Conservation (phyloP, 1,139 yeast species). For the Torulaspora globosa region DNA sequence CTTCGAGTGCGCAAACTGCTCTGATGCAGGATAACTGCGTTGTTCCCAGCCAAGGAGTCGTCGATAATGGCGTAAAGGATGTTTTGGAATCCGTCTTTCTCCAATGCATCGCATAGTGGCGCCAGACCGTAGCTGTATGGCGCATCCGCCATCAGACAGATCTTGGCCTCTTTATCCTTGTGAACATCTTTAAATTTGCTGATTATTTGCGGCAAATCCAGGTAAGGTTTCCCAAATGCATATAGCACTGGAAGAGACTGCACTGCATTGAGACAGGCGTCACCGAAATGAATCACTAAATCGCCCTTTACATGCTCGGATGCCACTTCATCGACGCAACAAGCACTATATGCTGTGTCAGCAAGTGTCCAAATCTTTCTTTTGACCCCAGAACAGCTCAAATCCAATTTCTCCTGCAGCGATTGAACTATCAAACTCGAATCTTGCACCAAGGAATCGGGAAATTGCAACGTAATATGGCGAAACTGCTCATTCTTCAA, state of each 20-base stretch:
- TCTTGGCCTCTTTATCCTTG: constrained; percentile 39
- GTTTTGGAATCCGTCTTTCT: constrained; percentile 40
- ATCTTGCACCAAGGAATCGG: constrained; percentile 74
- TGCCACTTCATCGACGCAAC: constrained; percentile 96
- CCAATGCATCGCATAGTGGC: constrained; percentile 39
- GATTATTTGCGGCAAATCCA: constrained; percentile 41
- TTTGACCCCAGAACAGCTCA: constrained; percentile 4
- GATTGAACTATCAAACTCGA: constrained; percentile 63
- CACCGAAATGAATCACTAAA: constrained; percentile 87
- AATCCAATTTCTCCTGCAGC: constrained; percentile 30
- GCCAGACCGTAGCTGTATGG: constrained; percentile 48
- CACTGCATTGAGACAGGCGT: constrained; percentile 83
- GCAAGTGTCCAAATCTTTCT: constrained; percentile 70
- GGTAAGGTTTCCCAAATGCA: constrained; percentile 64
- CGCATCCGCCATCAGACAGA: constrained; percentile 66
- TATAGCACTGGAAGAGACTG: constrained; percentile 68
- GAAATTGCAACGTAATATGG: constrained; percentile 80
- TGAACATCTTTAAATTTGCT: constrained; percentile 42
- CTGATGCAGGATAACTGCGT: constrained; percentile 39
- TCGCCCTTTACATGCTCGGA: constrained; percentile 90
- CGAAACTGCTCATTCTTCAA: constrained; percentile 39
- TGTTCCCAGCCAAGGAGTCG: constrained; percentile 32
- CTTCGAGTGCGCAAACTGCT: not conserved
- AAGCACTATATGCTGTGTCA: constrained; percentile 91
- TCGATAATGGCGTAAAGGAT: constrained; percentile 51